Base-by-base conservation (phyloP, 176 grass and related monocot genomes). In the Melocanna baccifera region DNA sequence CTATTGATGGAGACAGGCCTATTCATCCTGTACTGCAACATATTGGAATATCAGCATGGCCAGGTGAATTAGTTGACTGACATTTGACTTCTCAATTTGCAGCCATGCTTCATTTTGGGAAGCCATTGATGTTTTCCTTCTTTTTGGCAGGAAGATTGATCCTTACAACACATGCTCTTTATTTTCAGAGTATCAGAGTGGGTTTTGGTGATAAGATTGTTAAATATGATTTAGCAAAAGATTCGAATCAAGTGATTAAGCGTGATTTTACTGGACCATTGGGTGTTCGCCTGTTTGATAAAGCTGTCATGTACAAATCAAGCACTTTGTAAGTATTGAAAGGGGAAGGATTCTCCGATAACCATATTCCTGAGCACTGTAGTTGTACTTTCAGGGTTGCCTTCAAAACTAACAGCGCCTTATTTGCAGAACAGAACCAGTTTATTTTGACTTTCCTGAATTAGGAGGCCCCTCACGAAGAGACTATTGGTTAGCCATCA, bases 201-300 rank as follows among this genome's bases (percentile, higher is more conserved):
- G 90, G 90, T 62, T 92, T 86, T 80, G 86, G 86, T 87, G 91
- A 93, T 61, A 93, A 87, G 59, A 86, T 85, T 65, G 76, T 86
- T 74, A 93, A 80, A 75, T 98, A 93, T 51, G 92, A 95, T 72
- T 69, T 95, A 68, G 78, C 92, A 36, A 62, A 34, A 59, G 89
- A 98, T 69, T 79, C 76, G 82, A 91, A 91, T 90, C 95, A 98
- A 83, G 87, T 91, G 42, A 78, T 98, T 41, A 93, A 93, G 61
- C 89, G 87, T 83, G 92, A 98, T 88, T 90, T 92, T 40, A 93
- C 83, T 65, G 91, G 89, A 39, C 92, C 95, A 22, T 71, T 94
- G 51, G 95, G 95, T 88, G 95, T 94, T 75, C 89, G 91, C 39
- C 87, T 98, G 32, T 97, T 93, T 88, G 95, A 97, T 86, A 94